Conservation (phyloP, 805 yeast species). For the Nakazawaea populi region DNA sequence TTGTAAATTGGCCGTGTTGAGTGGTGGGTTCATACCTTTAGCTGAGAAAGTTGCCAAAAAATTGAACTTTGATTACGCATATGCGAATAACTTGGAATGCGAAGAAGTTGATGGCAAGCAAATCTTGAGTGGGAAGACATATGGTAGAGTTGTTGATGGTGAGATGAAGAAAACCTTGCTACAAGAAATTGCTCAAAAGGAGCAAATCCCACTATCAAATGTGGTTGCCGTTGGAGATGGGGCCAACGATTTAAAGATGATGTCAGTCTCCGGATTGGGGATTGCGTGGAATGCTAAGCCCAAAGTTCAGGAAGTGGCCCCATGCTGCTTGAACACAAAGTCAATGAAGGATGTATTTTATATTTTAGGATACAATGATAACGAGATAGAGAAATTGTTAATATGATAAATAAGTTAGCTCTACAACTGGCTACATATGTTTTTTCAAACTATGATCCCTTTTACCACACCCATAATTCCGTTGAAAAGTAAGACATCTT, state of each 20-base stretch:
- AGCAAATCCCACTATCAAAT: conserved; percentile 40
- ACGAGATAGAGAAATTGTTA: conserved; percentile 35
- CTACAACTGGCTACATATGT: not conserved
- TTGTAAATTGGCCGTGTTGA: conserved; percentile 74
- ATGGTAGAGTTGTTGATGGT: conserved; percentile 85
- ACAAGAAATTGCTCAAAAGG: conserved; percentile 50
- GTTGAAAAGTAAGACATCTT: conserved; percentile 67
- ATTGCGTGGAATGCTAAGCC: conserved; percentile 98
- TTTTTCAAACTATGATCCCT: conserved; percentile 35
- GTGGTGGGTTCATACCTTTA: conserved; percentile 92
- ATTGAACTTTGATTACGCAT: conserved; percentile 78
- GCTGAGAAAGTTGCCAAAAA: conserved; percentile 68
- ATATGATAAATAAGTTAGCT: conserved; percentile 5
- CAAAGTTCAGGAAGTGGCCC: conserved; percentile 78
- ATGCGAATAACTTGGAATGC: conserved; percentile 65
- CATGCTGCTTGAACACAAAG: conserved; percentile 71
- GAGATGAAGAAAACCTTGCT: conserved; percentile 72
- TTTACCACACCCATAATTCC: conserved; percentile 76
- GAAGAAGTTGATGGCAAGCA: conserved; percentile 35
- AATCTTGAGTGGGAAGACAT: conserved; percentile 65
- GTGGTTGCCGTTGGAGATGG: conserved; percentile 95
- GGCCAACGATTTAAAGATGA: conserved; percentile 91
- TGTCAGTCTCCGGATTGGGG: conserved; percentile 89
- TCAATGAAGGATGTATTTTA: conserved; percentile 72
- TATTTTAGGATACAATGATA: conserved; percentile 67